Conservation (phyloP, 495 filamentous ascomycete species). For the Halenospora varia region DNA sequence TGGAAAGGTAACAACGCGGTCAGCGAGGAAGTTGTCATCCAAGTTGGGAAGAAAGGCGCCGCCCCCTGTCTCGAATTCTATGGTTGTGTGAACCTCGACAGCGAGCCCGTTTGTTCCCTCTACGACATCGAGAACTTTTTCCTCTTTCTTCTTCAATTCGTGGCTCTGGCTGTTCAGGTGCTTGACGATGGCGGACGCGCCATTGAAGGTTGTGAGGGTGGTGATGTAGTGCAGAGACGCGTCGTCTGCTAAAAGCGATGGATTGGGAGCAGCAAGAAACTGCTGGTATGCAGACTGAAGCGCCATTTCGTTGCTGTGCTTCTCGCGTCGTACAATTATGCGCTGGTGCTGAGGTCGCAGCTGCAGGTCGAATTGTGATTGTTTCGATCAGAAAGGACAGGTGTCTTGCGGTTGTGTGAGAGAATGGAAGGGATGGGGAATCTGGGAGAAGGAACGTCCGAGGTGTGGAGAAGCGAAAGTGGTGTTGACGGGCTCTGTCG, state of each 20-base stretch:
- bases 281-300: slow-evolving; percentile 68
- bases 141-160: slow-evolving; percentile 72
- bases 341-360: not conserved
- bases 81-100: slow-evolving; percentile 73
- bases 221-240: slow-evolving; percentile 89
- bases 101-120: slow-evolving; percentile 66
- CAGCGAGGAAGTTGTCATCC: slow-evolving; percentile 91
- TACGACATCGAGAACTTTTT: slow-evolving; percentile 67
- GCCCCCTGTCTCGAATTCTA: slow-evolving; percentile 78
- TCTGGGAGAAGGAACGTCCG: not conserved
- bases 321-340: not conserved
- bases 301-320: slow-evolving; percentile 44
- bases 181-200: slow-evolving; percentile 67
- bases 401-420: not conserved
- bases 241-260: slow-evolving; percentile 59
- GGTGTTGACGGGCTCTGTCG: not conserved
- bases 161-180: slow-evolving; percentile 64
- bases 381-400: not conserved
- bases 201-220: slow-evolving; percentile 70
- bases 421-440: not conserved
- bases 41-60: slow-evolving; percentile 85
- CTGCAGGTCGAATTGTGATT: not conserved
- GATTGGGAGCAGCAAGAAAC: slow-evolving; percentile 68
- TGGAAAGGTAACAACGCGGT: slow-evolving; percentile 74
- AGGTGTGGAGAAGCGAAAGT: not conserved